These are phyloP conservation scores for Corymbia maculata DNA, from an alignment of 345 rosid species.

Conservation along the genomic window DNA sequence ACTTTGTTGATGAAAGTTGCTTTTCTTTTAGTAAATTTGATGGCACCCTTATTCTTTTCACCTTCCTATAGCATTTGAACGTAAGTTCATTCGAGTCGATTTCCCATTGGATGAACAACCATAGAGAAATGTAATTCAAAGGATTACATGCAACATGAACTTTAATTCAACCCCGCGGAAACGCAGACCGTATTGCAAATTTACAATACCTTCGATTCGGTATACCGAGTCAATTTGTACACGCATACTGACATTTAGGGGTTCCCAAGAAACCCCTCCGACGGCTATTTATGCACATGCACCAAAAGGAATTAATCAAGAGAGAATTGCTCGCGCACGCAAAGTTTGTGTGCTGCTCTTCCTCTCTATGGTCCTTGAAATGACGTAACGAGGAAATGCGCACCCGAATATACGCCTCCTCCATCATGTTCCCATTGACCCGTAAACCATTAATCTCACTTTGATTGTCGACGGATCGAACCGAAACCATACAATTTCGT, in stretches of 20 bases:
- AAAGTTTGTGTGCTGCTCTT: not conserved
- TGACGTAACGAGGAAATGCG: not conserved
- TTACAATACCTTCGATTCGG: not conserved
- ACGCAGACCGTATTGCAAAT: not conserved
- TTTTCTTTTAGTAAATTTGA: not conserved
- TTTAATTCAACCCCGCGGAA: fast-evolving
- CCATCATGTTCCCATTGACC: not conserved
- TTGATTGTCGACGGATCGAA: not conserved
- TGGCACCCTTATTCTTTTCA: not conserved
- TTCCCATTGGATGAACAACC: not conserved
- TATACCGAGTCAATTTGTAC: not conserved
- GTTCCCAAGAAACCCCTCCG: not conserved
- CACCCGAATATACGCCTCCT: not conserved
- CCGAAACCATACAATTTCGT: not conserved
- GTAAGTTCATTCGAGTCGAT: not conserved
- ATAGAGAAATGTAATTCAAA: not conserved
- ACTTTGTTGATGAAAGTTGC: not conserved
- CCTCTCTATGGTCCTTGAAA: not conserved
- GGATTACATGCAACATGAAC: not conserved
- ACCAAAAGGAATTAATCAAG: not conserved
- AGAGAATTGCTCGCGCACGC: not conserved
- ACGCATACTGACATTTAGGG: not conserved
- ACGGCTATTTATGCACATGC: not conserved
- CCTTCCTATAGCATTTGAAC: not conserved
- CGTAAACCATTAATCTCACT: no score